These are phyloP conservation scores for Pythium catenulatum DNA, from an alignment of 352 stramenopile genomes.

Conservation along the genomic window DNA sequence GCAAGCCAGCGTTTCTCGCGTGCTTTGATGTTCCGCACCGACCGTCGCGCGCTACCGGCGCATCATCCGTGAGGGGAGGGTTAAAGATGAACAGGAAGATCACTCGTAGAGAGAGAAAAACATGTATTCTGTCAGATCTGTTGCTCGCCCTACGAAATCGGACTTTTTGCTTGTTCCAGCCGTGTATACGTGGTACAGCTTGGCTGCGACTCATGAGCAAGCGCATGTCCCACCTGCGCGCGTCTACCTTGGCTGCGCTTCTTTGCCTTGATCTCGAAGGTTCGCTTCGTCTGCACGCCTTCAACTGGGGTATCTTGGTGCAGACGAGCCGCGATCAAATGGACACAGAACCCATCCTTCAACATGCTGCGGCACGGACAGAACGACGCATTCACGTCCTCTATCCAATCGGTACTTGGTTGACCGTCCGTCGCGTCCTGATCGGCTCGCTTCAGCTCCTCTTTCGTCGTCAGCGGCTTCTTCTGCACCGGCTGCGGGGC, in stretches of 20 bases:
- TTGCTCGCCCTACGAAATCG: no score
- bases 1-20: slow-evolving; percentile 23
- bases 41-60: neutral
- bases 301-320: neutral
- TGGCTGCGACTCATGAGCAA: neutral
- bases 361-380: slow-evolving; percentile 19
- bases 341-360: slow-evolving; percentile 30
- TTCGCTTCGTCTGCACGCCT: neutral
- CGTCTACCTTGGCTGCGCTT: neutral
- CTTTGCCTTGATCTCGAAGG: neutral
- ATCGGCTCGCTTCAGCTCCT: neutral
- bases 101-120: neutral
- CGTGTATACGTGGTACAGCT: no score
- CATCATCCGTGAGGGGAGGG: neutral
- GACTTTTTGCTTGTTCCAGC: no score
- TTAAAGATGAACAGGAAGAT: slow-evolving; percentile 1
- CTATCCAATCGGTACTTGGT: neutral
- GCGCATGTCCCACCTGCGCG: neutral
- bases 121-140: no score
- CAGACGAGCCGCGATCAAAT: slow-evolving; percentile 14
- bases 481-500: neutral
- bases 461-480: neutral
- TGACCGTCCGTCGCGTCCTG: neutral
- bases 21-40: neutral
- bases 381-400: slow-evolving; percentile 2